Percentiles rank a stretch among this genome's conserved stretches.
phyloP scores from a whole-genome alignment of 2,329 filamentous ascomycete species.

The Fonsecaea monophora region DNA sequence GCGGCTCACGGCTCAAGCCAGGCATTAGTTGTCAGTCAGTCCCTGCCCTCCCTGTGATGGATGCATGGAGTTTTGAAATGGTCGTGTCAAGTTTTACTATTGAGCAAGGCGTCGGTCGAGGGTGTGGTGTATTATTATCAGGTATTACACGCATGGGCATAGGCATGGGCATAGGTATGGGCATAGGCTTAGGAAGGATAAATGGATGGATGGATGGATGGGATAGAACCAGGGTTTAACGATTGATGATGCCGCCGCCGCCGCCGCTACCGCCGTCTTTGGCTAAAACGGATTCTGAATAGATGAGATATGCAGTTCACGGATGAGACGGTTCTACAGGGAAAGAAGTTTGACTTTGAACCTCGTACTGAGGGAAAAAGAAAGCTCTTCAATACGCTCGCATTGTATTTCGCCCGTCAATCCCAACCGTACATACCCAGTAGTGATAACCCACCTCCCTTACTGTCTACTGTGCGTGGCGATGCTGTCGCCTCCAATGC shows the following conservation, averaged over 20 bases:
- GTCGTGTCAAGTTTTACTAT: not conserved
- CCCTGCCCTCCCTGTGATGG: no score
- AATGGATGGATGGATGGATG: no score
- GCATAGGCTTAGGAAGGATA: not conserved
- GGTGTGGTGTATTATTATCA: no score
- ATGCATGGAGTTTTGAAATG: not conserved
- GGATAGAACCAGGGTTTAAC: not conserved
- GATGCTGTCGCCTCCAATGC: not conserved
- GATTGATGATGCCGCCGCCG: not conserved
- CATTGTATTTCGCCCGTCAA: not conserved
- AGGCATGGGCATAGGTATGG: not conserved
- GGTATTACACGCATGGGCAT: not conserved
- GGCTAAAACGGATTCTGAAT: not conserved
- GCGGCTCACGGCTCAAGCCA: no score
- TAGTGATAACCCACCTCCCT: not conserved
- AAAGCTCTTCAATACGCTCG: not conserved
- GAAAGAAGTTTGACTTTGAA: conserved; percentile 5
- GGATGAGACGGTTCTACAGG: not conserved
- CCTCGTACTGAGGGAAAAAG: not conserved
- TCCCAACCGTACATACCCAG: not conserved
- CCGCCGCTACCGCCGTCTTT: not conserved
- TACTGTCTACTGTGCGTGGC: not conserved
- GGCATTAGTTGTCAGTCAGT: no score
- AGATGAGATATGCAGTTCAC: not conserved
- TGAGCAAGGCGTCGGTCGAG: not conserved